These are phyloP conservation scores for Penicillium fuscoglaucum DNA, from an alignment of 2,329 filamentous ascomycete species.

Conservation along the genomic window DNA sequence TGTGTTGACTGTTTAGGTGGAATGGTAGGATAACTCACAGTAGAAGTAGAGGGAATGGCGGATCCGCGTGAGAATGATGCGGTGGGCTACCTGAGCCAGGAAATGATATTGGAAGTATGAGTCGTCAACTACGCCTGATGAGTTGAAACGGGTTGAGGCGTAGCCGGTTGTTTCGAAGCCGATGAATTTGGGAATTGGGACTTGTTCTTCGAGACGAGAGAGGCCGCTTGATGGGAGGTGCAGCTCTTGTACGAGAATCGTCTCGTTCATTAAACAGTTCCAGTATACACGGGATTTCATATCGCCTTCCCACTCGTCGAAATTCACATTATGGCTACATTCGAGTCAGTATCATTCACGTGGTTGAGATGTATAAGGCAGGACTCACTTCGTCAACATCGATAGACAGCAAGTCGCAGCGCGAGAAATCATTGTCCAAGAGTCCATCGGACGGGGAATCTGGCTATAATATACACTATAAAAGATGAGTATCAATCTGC, in stretches of 20 bases:
- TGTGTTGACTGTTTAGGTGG: not conserved
- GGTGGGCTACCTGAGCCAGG: conserved; percentile 57
- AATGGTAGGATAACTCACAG: conserved; percentile 30
- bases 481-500: conserved; percentile 12
- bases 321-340: conserved; percentile 41
- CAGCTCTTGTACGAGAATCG: conserved; percentile 56
- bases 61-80: conserved; percentile 56
- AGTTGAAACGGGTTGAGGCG: conserved; percentile 31
- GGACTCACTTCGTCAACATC: conserved; percentile 47
- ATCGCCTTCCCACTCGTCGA: conserved; percentile 56
- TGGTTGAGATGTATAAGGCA: not conserved
- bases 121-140: conserved; percentile 49
- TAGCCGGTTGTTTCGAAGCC: conserved; percentile 43
- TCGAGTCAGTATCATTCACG: conserved; percentile 16
- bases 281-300: conserved; percentile 59
- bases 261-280: conserved; percentile 58
- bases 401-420: conserved; percentile 53
- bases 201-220: conserved; percentile 52
- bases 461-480: conserved; percentile 52
- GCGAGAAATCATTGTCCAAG: conserved; percentile 55
- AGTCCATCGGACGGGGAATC: conserved; percentile 54
- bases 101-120: conserved; percentile 60
- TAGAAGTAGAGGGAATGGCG: conserved; percentile 54
- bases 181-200: conserved; percentile 56
- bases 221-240: conserved; percentile 54